Percentiles rank a stretch among this genome's conserved stretches.
Evolutionary conservation across 2,329 filamentous ascomycete genomes (phyloP).

Genomic region (Apiospora saccharicola): DNA sequence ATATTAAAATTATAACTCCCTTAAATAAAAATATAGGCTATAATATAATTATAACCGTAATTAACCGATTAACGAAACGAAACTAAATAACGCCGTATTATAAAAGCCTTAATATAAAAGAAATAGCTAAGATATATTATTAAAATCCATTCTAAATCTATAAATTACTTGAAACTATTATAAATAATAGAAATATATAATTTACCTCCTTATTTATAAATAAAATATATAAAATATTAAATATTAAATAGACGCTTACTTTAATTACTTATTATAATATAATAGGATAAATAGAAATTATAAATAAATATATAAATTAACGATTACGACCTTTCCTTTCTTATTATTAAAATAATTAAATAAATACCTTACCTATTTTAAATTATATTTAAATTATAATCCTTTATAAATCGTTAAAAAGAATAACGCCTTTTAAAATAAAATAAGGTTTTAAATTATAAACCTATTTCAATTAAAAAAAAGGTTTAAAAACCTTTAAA

Average conservation of each 20-base stretch:
- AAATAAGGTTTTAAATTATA: too few species aligned
- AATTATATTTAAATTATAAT: background rate
- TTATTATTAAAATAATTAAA: too few species aligned
- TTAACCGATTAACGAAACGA: background rate
- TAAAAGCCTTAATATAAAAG: constrained; percentile 24
- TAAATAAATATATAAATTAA: constrained; percentile 28
- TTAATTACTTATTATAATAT: constrained; percentile 24
- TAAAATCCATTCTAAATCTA: background rate
- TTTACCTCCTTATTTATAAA: constrained; percentile 21
- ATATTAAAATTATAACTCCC: background rate
- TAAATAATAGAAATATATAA: constrained; percentile 24
- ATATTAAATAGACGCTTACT: background rate
- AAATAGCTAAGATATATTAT: constrained; percentile 26
- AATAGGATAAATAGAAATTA: constrained; percentile 27
- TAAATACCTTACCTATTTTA: too few species aligned
- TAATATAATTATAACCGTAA: constrained; percentile 19
- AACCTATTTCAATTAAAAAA: too few species aligned
- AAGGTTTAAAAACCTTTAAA: too few species aligned
- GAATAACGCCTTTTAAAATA: too few species aligned
- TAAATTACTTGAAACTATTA: background rate
- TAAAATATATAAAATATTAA: constrained; percentile 27
- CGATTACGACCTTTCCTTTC: background rate
- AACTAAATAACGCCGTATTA: constrained; percentile 20
- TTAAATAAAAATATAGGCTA: background rate
- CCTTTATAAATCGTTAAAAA: background rate